Conservation (phyloP, 176 grass and related monocot genomes). For the Triticum dicoccoides region DNA sequence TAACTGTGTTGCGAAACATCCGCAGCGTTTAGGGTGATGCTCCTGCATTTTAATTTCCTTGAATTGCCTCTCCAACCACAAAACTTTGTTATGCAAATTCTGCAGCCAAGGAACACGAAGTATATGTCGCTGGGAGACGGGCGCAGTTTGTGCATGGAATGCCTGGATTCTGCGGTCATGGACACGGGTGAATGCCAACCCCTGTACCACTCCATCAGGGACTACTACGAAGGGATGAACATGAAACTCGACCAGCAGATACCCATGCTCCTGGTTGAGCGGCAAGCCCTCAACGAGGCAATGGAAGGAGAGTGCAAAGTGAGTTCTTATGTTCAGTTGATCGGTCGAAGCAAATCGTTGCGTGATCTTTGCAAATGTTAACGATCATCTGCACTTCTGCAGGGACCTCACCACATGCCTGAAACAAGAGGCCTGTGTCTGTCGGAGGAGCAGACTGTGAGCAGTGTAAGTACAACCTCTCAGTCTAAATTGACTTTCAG, state of each 20-base stretch:
- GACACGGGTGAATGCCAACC: constrained; percentile 88
- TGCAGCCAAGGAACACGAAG: constrained; percentile 69
- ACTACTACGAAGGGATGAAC: constrained; percentile 96
- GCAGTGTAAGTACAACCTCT: constrained; percentile 60
- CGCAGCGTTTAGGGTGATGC: background rate
- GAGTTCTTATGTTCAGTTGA: constrained; percentile 9
- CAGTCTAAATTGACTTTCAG: background rate
- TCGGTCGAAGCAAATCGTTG: background rate
- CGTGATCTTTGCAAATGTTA: background rate
- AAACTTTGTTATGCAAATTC: constrained; percentile 1
- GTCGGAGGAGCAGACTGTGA: constrained; percentile 91
- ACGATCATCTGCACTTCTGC: background rate
- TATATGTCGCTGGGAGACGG: constrained; percentile 84
- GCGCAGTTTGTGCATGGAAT: constrained; percentile 83
- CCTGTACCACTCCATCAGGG: constrained; percentile 85
- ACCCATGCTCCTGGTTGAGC: constrained; percentile 95
- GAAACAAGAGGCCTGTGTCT: constrained; percentile 94
- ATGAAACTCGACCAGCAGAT: constrained; percentile 98
- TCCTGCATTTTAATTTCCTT: background rate
- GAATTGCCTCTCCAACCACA: background rate
- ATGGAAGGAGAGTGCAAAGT: constrained; percentile 97
- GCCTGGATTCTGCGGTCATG: constrained; percentile 85
- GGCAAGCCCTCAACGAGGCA: constrained; percentile 94
- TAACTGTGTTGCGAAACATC: background rate
- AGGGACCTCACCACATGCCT: constrained; percentile 90